Evolutionary conservation across 2,329 filamentous ascomycete species (phyloP).

Genomic region (Xylariales sp.): DNA sequence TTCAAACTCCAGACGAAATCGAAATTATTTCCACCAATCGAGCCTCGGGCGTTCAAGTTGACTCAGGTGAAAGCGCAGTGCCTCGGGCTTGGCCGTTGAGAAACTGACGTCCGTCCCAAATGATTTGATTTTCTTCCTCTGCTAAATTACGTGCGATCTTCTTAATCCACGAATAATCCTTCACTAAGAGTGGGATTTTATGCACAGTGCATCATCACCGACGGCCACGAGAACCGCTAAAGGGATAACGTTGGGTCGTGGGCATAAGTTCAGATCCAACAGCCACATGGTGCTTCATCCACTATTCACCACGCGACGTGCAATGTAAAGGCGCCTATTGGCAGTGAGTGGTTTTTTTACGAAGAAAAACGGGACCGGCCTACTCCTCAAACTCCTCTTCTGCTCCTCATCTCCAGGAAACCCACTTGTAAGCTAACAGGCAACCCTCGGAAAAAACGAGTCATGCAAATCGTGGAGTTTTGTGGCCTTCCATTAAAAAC

Average conservation of each 20-base stretch:
- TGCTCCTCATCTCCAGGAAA: slow-evolving; percentile 17
- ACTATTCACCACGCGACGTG: not conserved
- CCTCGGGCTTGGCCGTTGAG: not conserved
- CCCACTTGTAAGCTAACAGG: not conserved
- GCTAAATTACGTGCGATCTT: not conserved
- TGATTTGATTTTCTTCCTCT: slow-evolving; percentile 20
- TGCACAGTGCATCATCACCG: not conserved
- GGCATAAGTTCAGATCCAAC: not conserved
- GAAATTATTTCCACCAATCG: not conserved
- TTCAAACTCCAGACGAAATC: not conserved
- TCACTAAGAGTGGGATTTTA: slow-evolving; percentile 2
- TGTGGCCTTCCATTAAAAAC: not conserved
- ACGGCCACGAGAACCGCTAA: not conserved
- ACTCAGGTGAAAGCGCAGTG: not conserved
- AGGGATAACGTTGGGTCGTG: not conserved
- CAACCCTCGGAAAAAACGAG: slow-evolving; percentile 6
- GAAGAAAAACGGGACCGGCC: slow-evolving; percentile 6
- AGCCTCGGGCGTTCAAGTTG: not conserved
- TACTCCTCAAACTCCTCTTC: slow-evolving; percentile 7
- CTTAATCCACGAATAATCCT: slow-evolving; percentile 11
- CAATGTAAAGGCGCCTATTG: not conserved
- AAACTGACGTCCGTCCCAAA: not conserved
- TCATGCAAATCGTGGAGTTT: slow-evolving; percentile 10
- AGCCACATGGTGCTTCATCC: not conserved
- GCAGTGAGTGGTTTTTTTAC: not conserved